Base-by-base conservation (phyloP, 768 basidiomycete species). In the Inosperma sp. region DNA sequence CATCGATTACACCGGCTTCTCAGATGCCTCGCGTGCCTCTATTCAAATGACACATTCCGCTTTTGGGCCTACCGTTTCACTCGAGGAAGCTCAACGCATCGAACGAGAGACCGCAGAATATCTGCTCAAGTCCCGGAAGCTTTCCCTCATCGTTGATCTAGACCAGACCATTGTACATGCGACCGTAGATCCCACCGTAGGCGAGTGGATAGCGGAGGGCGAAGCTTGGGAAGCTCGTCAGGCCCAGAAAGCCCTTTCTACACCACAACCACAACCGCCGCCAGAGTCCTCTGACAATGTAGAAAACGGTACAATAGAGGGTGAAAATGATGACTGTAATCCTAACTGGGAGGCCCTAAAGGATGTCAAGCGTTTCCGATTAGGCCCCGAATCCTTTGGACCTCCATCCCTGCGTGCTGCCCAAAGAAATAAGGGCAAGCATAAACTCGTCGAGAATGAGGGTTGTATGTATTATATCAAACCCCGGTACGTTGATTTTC, bases 131-230 rank as follows among this genome's bases (percentile, higher is more conserved):
- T 72, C 79, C 4, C 79, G 83, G 48, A 92, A 84, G 65, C 82
- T 99, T 26, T 92, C 90, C 27, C 83, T 99, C 43, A 97, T 99
- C 58, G 95, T 99, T 59, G 96, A 99, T 73, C 80, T 99, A 27
- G 96, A 99, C 70, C 96, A 99, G 67, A 99, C 96, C 10, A 93
- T 98, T 65, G 91, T 99, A 3, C 96, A 99, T 62, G 95, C 96
- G 7, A 97, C 95, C 0, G 94, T 97, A 21, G 96, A 99, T 68
- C 95, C 96, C 4, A 98, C 96, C 0, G 92, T 98, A 2, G 94
- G 93, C 26, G 95, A 97, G 65, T 98, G 96, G 96, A 89, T 96
- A 61, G 65, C 78, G 2, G 91, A 93, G 57, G 89, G 89, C 17
- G 82, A 85, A 62, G 79, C 79, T 36, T 92, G 87, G 87, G 87